Conservation (phyloP, 768 basidiomycete species). For the Trametes cinnabarina region DNA sequence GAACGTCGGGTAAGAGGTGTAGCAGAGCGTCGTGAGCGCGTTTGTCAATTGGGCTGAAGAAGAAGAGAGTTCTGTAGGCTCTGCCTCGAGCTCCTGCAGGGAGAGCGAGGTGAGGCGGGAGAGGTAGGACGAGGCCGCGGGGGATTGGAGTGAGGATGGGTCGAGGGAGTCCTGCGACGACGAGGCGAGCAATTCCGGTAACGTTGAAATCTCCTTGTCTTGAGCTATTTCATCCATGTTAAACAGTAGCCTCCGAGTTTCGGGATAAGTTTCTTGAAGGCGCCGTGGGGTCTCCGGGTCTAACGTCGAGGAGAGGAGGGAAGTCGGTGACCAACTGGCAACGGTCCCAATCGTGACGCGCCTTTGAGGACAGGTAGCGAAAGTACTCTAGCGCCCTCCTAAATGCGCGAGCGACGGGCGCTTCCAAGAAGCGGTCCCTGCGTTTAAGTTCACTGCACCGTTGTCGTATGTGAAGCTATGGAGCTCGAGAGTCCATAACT, state of each 20-base stretch:
- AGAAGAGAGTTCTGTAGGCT: constrained; percentile 75
- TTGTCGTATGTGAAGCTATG: too few relatives aligned
- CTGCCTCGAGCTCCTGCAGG: constrained; percentile 64
- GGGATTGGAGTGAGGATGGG: constrained; percentile 13
- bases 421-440: too few relatives aligned
- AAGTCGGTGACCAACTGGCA: too few relatives aligned
- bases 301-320: too few relatives aligned
- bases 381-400: too few relatives aligned
- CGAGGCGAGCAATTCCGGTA: constrained; percentile 23
- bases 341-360: too few relatives aligned
- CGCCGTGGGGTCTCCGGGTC: too few relatives aligned
- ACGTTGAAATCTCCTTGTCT: constrained; percentile 14
- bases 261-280: background rate
- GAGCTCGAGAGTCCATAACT: too few relatives aligned
- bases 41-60: constrained; percentile 86
- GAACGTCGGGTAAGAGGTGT: constrained; percentile 89
- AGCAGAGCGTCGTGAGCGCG: constrained; percentile 85
- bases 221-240: background rate
- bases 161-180: constrained; percentile 20
- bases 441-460: too few relatives aligned
- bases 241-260: too few relatives aligned
- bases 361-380: too few relatives aligned
- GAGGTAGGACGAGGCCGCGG: constrained; percentile 50
- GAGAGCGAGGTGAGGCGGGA: constrained; percentile 61
- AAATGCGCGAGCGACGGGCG: too few relatives aligned